A percentile compares a stretch with the other conserved stretches of the same genome.
phyloP scores from a whole-genome alignment of 805 yeast genomes.

The Henningerozyma blattae region DNA sequence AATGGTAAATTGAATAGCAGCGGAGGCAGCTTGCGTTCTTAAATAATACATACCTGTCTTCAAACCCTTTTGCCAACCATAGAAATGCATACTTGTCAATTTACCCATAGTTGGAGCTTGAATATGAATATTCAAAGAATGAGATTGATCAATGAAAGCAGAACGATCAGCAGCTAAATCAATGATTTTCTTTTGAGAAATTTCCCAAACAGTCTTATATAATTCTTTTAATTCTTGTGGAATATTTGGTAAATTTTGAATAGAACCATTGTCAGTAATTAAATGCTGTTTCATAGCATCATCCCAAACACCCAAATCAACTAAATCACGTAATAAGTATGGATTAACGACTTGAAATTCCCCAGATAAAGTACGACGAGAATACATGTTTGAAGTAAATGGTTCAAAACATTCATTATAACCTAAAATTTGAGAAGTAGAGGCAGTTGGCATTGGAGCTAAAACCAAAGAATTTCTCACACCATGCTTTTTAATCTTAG shows the following conservation, averaged over 20 bases:
- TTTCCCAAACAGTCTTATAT: conserved; percentile 96
- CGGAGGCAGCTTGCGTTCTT: conserved; percentile 94
- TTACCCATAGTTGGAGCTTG: conserved; percentile 92
- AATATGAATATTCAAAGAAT: conserved; percentile 81
- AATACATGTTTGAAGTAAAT: conserved; percentile 81
- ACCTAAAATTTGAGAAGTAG: conserved; percentile 91
- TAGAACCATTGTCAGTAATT: conserved; percentile 70
- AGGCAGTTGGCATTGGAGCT: conserved; percentile 98
- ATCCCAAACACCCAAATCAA: conserved; percentile 75
- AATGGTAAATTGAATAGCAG: conserved; percentile 87
- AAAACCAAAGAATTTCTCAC: conserved; percentile 77
- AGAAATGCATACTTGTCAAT: conserved; percentile 94
- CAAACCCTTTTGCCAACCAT: conserved; percentile 97
- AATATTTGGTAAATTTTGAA: conserved; percentile 60
- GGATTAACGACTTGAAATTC: conserved; percentile 90
- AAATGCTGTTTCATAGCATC: conserved; percentile 67
- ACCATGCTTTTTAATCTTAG: conserved; percentile 48
- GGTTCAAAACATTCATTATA: conserved; percentile 96
- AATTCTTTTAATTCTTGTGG: conserved; percentile 65
- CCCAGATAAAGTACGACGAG: conserved; percentile 84
- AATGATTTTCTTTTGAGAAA: conserved; percentile 72
- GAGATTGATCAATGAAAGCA: conserved; percentile 82
- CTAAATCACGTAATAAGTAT: conserved; percentile 70
- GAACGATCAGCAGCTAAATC: conserved; percentile 79
- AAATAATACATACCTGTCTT: conserved; percentile 98